These are phyloP conservation scores for Rosa persica DNA, from an alignment of 306 rosid species.

Conservation along the genomic window DNA sequence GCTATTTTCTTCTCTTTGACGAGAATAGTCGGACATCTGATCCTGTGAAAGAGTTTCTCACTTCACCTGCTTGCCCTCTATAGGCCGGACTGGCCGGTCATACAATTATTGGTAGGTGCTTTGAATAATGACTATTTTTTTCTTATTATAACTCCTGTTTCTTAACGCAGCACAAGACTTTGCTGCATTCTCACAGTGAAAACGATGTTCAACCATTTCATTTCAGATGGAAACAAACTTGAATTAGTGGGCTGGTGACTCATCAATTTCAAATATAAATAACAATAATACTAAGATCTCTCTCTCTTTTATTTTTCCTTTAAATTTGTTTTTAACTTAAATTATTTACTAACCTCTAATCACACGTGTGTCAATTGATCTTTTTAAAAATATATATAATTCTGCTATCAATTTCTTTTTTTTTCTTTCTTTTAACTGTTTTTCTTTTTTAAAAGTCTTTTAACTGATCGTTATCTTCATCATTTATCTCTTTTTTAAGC, in stretches of 20 bases:
- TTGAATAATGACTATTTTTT: not conserved
- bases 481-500: too few species aligned
- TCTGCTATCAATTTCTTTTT: too few species aligned
- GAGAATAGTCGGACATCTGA: not conserved
- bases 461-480: too few species aligned
- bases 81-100: not conserved
- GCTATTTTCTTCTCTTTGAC: not conserved
- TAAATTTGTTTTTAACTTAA: too few species aligned
- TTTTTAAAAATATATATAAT: too few species aligned
- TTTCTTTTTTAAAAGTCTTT: too few species aligned
- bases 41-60: not conserved
- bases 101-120: not conserved
- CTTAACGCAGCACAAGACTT: not conserved
- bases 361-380: too few species aligned
- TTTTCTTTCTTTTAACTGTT: too few species aligned
- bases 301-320: too few species aligned
- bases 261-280: not conserved
- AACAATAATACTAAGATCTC: too few species aligned
- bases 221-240: not conserved
- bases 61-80: not conserved
- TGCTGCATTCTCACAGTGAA: not conserved
- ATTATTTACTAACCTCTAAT: too few species aligned
- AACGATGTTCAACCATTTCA: not conserved
- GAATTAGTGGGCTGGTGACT: not conserved
- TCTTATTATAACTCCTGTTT: not conserved